A percentile compares a stretch with the other conserved stretches of the same genome.
Evolutionary conservation across 352 stramenopile species (phyloP).

Genomic region (Pythium rishiriense): DNA sequence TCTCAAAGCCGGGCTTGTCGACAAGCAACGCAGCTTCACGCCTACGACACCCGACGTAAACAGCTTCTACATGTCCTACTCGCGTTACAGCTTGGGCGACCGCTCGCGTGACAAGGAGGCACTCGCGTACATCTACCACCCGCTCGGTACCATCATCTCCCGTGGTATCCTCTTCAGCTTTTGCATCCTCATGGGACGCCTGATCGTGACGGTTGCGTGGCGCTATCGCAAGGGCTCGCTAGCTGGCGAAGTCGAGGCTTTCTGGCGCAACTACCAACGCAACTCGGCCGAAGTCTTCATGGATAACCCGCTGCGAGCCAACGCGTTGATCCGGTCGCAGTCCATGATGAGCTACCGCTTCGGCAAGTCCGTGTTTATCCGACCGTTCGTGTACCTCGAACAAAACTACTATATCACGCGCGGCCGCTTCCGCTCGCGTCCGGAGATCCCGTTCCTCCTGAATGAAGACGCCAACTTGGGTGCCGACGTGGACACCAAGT

Average conservation of each 20-base stretch:
- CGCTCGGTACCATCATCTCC: conserved; percentile 23
- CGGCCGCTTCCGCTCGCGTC: conserved; percentile 21
- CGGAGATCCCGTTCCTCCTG: conserved; percentile 19
- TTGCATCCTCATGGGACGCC: conserved; percentile 6
- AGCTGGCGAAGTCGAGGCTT: conserved; percentile 13
- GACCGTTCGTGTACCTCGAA: conserved; percentile 30
- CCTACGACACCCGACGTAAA: conserved; percentile 8
- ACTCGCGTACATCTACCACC: conserved; percentile 20
- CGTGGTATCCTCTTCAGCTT: conserved; percentile 22
- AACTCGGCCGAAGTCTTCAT: conserved; percentile 34
- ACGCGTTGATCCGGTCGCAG: conserved; percentile 28
- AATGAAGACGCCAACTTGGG: conserved; percentile 11
- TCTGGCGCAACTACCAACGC: conserved; percentile 30
- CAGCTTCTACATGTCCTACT: conserved; percentile 28
- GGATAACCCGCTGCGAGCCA: conserved; percentile 26
- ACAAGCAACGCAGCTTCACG: conserved; percentile 22
- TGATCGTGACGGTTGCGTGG: conserved; percentile 15
- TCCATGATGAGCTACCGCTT: conserved; percentile 29
- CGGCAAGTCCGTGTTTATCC: conserved; percentile 27
- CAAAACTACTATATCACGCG: conserved; percentile 32
- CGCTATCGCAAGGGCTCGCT: conserved; percentile 17
- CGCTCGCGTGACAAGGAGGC: conserved; percentile 18
- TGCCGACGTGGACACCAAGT: conserved; percentile 19
- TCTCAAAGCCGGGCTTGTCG: conserved; percentile 18
- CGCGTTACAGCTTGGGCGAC: conserved; percentile 29